phyloP scores from a whole-genome alignment of 2,329 filamentous ascomycete genomes.

The Paramyrothecium sp. region DNA sequence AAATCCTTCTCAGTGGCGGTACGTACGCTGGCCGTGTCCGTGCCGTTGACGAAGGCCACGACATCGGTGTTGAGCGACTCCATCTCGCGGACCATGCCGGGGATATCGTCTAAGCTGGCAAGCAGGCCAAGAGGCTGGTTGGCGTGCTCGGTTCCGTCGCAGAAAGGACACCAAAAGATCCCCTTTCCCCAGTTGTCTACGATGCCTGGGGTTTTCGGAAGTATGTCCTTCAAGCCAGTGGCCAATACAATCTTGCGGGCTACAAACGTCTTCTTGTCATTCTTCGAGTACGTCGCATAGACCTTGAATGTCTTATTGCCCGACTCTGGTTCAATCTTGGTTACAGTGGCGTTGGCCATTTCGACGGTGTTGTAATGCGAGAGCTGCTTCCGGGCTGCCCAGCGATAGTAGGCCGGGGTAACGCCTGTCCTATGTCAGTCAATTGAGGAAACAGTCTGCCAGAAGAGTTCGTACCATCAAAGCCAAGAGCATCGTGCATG shows the following conservation, averaged over 20 bases:
- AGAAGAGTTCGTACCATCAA: constrained; percentile 45
- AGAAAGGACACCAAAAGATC: constrained; percentile 65
- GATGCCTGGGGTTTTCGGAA: constrained; percentile 55
- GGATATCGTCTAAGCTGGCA: constrained; percentile 39
- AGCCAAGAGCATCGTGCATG: constrained; percentile 61
- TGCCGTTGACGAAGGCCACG: constrained; percentile 59
- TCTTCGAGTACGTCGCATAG: constrained; percentile 16
- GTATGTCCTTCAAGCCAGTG: constrained; percentile 54
- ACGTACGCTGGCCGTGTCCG: constrained; percentile 44
- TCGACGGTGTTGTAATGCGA: constrained; percentile 46
- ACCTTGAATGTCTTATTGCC: constrained; percentile 47
- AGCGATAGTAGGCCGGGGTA: constrained; percentile 53
- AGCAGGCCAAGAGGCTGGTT: constrained; percentile 58
- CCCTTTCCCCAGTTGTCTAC: constrained; percentile 56
- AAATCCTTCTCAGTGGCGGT: constrained; percentile 34
- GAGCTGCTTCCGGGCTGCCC: constrained; percentile 51
- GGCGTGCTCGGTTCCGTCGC: constrained; percentile 60
- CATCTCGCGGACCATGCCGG: constrained; percentile 48
- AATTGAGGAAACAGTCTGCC: neutral
- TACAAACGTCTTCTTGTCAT: constrained; percentile 30
- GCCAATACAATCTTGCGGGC: constrained; percentile 56
- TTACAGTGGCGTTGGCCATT: constrained; percentile 53
- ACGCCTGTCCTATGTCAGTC: constrained; percentile 39
- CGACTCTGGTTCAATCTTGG: constrained; percentile 33
- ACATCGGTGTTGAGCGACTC: constrained; percentile 54